phyloP scores from a whole-genome alignment of 192 early-diverging fungal species.

The Powellomyces hirtus region DNA sequence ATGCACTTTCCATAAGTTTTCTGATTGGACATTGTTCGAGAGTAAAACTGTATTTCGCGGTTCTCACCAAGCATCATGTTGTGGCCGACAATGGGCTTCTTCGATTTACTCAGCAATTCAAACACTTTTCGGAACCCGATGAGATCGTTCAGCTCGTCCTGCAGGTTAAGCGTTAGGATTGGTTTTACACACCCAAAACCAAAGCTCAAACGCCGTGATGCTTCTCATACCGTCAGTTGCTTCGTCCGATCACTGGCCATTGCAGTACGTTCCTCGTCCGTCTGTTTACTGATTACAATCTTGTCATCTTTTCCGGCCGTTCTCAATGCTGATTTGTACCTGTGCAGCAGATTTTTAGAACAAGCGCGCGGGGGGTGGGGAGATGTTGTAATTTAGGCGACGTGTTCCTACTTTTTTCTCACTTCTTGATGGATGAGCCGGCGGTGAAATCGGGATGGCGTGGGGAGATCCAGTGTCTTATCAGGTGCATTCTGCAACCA shows the following conservation, averaged over 20 bases:
- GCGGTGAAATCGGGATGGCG: no score
- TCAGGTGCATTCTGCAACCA: no score
- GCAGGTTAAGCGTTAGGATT: not conserved
- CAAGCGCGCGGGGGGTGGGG: not conserved
- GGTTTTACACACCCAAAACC: no score
- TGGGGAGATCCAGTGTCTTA: no score
- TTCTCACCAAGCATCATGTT: constrained; percentile 70
- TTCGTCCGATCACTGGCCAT: constrained; percentile 13
- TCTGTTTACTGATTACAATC: constrained; percentile 48
- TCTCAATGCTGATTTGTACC: constrained; percentile 48
- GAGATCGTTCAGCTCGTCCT: constrained; percentile 49
- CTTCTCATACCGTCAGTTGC: no score
- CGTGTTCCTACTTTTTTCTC: constrained; percentile 24
- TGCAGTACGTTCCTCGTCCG: constrained; percentile 46
- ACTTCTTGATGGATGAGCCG: constrained; percentile 80
- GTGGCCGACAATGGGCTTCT: constrained; percentile 83
- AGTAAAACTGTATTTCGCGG: no score
- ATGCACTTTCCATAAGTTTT: no score
- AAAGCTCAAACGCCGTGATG: no score
- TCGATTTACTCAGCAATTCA: constrained; percentile 66
- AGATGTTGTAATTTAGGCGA: not conserved
- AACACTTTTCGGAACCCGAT: constrained; percentile 75
- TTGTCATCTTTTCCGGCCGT: constrained; percentile 39
- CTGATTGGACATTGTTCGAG: no score
- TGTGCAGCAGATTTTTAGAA: constrained; percentile 1